Conservation (phyloP, 805 yeast species). For the Saccharomyces eubayanus region DNA sequence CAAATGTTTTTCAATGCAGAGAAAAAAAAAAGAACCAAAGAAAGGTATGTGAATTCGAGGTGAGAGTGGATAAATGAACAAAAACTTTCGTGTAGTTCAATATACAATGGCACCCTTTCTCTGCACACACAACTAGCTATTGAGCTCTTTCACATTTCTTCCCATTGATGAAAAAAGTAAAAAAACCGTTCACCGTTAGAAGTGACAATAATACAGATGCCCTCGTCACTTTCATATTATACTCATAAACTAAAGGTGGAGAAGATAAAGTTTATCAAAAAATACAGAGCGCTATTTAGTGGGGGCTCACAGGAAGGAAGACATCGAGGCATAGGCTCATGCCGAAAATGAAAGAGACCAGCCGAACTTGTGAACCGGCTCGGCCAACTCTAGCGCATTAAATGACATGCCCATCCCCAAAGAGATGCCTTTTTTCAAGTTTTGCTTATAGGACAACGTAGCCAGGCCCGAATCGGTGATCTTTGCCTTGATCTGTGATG, state of each 20-base stretch:
- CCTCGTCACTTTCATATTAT: too few relatives aligned
- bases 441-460: conserved; percentile 89
- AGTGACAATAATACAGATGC: not conserved
- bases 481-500: conserved; percentile 93
- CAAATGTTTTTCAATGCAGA: not conserved
- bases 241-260: not conserved
- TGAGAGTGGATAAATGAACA: not conserved
- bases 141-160: not conserved
- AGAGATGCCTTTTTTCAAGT: conserved; percentile 90
- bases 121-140: not conserved
- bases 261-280: not conserved
- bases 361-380: conserved; percentile 97
- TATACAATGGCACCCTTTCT: not conserved
- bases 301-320: not conserved
- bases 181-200: not conserved
- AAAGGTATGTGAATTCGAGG: not conserved
- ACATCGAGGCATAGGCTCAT: conserved; percentile 31
- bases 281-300: not conserved
- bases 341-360: conserved; percentile 89
- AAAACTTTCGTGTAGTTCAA: not conserved
- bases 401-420: conserved; percentile 95
- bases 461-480: conserved; percentile 93
- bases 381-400: conserved; percentile 90
- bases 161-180: not conserved
- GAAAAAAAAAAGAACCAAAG: not conserved